phyloP scores from a whole-genome alignment of 1,284 basidiomycete species.

The Trichosporon faecale region DNA sequence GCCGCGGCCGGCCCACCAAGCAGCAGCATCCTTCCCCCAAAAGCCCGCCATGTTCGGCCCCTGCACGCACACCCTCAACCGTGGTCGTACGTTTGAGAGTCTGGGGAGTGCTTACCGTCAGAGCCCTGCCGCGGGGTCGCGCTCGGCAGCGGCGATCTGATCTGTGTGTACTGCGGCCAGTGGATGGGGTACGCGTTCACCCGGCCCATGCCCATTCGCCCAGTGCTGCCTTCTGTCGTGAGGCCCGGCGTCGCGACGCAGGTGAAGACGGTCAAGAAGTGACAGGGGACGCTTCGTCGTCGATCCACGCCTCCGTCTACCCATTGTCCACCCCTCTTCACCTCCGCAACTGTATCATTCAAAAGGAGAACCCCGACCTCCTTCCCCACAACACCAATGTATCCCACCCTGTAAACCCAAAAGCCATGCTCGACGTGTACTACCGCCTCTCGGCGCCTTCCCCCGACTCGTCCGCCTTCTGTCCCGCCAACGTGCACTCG shows the following conservation, averaged over 20 bases:
- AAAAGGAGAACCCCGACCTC: background rate
- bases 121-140: background rate
- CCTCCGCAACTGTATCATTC: background rate
- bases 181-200: background rate
- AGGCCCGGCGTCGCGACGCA: background rate
- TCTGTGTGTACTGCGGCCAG: background rate
- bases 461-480: background rate
- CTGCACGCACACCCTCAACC: background rate
- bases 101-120: background rate
- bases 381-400: background rate
- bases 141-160: background rate
- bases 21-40: background rate
- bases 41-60: background rate
- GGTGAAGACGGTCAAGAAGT: background rate
- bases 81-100: background rate
- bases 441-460: background rate
- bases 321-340: background rate
- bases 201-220: background rate
- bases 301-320: background rate
- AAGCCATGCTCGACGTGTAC: slow-evolving; percentile 2
- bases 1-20: background rate
- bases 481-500: background rate
- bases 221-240: background rate
- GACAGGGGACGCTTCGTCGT: background rate
- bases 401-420: background rate